Evolutionary conservation across 1,139 yeast species (phyloP), one percentile per base, ranked within the genome.

Genomic region (Komagataea norvegica): DNA sequence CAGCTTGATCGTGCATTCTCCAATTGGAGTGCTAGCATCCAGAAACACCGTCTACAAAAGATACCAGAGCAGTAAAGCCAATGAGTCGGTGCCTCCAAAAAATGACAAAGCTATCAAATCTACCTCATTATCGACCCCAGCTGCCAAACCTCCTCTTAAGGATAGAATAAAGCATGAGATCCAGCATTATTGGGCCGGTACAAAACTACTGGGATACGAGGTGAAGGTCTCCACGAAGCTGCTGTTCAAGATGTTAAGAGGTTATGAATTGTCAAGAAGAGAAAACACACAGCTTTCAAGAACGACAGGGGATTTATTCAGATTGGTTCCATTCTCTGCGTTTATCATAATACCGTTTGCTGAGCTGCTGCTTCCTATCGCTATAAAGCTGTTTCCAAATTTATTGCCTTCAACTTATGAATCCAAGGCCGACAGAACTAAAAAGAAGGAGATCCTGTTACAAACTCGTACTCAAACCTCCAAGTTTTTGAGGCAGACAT

Each of bases 341-440:
- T 91, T 91, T 59, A 71, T 91, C 22, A 66, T 91, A 42, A 78
- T 91, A 38, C 98, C 98, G 29, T 91, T 91, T 67, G 98, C 97
- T 11, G 98, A 91, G 62, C 67, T 91, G 43, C 69, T 91, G 48
- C 69, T 91, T 36, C 98, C 98, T 0, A 65, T 91, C 37, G 97
- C 96, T 2, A 68, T 91, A 47, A 86, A 86, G 61, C 49, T 91
- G 16, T 91, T 91, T 79, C 98, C 98, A 52, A 86, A 86, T 59
- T 65, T 91, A 57, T 71, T 91, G 44, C 98, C 98, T 9, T 87
- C 96, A 29, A 91, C 98, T 13, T 91, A 87, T 60, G 96, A 89
- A 63, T 80, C 91, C 14, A 77, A 77, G 43, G 71, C 67, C 38
- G 95, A 82, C 48, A 75, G 75, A 50, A 82, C 77, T 50, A 75